Evolutionary conservation across 441 rosid species (phyloP), one percentile per base, ranked within the genome.

Genomic region (Corymbia calophylla): DNA sequence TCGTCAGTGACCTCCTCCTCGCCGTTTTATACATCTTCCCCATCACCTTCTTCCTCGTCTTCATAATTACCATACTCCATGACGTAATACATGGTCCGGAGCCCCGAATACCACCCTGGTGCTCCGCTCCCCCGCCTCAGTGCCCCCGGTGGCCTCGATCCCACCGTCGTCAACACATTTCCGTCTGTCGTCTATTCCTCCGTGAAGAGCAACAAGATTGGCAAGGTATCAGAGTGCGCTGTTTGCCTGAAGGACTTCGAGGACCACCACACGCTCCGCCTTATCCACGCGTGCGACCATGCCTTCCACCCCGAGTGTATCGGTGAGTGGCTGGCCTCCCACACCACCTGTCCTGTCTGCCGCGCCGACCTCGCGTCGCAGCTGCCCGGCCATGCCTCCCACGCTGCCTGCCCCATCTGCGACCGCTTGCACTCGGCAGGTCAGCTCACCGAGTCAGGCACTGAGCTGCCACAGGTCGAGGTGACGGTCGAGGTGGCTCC

Each of bases 261-360:
- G 91, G 91, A 90, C 39, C 16, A 80, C 13, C 89, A 90, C 14
- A 49, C 66, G 11, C 86, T 90, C 35, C 89, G 87, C 2, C 60
- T 87, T 27, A 56, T 90, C 55, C 89, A 89, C n/a, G 87, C 60
- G 58, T 90, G 91, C 91, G 60, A 82, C 51, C 91, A 90, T 35
- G 91, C 62, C n/a, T 90, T 90, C 82, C 91, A 90, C 87, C 87
- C 91, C 5, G 91, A 87, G n/a, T 90, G 91, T 47, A 90, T 90
- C 64, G 91, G 84, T 48, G n/a, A 8, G 64, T 90, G 91, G 91
- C 87, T 90, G 53, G 84, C 51, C 84, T 39, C 84, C 84, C 84
- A 73, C 84, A 73, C 84, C 84, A 73, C 84, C 84, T 73, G 84
- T 49, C 84, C 84, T 51, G 84, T 73, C 84, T 73, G 84, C 51